Conservation (phyloP, 2,329 filamentous ascomycete species). For the Dactylonectria estremocensis region DNA sequence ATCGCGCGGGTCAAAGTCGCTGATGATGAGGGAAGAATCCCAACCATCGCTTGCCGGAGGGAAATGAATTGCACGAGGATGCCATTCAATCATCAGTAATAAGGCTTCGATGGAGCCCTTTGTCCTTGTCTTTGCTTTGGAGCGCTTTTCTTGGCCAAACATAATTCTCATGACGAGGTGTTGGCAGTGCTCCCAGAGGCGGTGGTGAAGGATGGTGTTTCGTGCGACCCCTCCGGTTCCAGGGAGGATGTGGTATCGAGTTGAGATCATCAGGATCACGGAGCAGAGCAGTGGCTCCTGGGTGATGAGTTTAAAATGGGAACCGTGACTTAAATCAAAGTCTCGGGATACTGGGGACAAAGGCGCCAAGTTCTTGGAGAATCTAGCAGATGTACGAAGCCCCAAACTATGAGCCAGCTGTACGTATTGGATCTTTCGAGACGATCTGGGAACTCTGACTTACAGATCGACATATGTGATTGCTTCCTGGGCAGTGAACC, state of each 20-base stretch:
- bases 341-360: slow-evolving; percentile 66
- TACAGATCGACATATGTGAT: slow-evolving; percentile 67
- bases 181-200: slow-evolving; percentile 69
- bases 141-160: slow-evolving; percentile 67
- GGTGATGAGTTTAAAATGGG: slow-evolving; percentile 63
- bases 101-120: slow-evolving; percentile 69
- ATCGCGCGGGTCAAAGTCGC: slow-evolving; percentile 54
- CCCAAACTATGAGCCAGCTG: not conserved
- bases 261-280: slow-evolving; percentile 69
- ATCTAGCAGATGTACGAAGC: slow-evolving; percentile 8
- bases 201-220: slow-evolving; percentile 67
- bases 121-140: slow-evolving; percentile 63
- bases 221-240: slow-evolving; percentile 61
- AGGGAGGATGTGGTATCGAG: slow-evolving; percentile 63
- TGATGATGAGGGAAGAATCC: slow-evolving; percentile 67
- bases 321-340: slow-evolving; percentile 64
- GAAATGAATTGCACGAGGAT: slow-evolving; percentile 68
- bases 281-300: slow-evolving; percentile 67
- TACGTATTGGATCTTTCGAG: not conserved
- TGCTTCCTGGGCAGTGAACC: slow-evolving; percentile 69
- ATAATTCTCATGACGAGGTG: slow-evolving; percentile 67
- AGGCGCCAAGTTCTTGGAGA: slow-evolving; percentile 32
- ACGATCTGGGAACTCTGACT: slow-evolving; percentile 32
- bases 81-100: slow-evolving; percentile 70
- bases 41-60: slow-evolving; percentile 68